Evolutionary conservation across 805 yeast species (phyloP).

Genomic region (Saccharomycopsis guyanensis): DNA sequence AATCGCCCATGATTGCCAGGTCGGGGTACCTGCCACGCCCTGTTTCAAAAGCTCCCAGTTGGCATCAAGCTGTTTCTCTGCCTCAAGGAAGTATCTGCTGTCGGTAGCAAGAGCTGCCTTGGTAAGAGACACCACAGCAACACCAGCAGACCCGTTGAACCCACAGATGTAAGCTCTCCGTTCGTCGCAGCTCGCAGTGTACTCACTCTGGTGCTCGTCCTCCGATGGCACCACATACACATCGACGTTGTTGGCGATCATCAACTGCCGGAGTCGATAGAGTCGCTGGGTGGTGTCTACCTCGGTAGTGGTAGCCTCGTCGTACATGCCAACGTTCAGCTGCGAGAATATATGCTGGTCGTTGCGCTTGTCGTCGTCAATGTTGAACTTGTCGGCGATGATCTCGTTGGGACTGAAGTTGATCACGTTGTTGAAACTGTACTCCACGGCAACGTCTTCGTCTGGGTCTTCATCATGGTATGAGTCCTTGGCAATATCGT

Average conservation of each 20-base stretch:
- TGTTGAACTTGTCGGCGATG: background rate
- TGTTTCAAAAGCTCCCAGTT: slow-evolving; percentile 52
- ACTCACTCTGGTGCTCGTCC: slow-evolving; percentile 61
- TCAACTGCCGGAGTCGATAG: slow-evolving; percentile 33
- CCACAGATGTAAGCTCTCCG: slow-evolving; percentile 51
- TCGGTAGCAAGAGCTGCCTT: slow-evolving; percentile 47
- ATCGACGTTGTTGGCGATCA: slow-evolving; percentile 39
- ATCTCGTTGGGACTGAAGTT: slow-evolving; percentile 16
- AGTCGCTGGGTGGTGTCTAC: slow-evolving; percentile 33
- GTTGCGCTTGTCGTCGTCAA: slow-evolving; percentile 1
- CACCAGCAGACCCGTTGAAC: slow-evolving; percentile 55
- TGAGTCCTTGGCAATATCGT: background rate
- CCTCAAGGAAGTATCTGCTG: slow-evolving; percentile 55
- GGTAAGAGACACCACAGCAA: slow-evolving; percentile 50
- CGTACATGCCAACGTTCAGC: background rate
- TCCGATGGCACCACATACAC: slow-evolving; percentile 52
- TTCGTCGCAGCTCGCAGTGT: slow-evolving; percentile 46
- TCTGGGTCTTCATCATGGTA: background rate
- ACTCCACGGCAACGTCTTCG: background rate
- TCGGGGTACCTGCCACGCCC: slow-evolving; percentile 40
- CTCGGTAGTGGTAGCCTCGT: background rate
- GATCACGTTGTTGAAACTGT: slow-evolving; percentile 16
- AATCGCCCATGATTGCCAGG: slow-evolving; percentile 56
- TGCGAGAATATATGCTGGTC: slow-evolving; percentile 6
- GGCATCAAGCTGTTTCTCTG: slow-evolving; percentile 48